These are phyloP conservation scores for Dipteronia sinensis DNA, from an alignment of 345 rosid genomes.

Conservation along the genomic window DNA sequence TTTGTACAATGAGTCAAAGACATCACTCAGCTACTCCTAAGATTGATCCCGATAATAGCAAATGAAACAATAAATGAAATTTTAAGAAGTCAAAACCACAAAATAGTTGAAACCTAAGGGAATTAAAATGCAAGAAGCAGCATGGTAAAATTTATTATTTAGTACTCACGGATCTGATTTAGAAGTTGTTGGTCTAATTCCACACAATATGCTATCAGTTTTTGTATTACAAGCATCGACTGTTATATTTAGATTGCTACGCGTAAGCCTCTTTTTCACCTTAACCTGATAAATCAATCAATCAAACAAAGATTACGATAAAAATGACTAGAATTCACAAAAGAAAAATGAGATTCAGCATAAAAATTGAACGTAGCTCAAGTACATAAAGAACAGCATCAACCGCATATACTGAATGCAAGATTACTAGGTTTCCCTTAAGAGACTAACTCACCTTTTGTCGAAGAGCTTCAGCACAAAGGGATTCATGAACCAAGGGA, in stretches of 20 bases:
- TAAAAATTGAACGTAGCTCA: background rate
- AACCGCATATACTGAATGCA: background rate
- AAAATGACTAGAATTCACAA: background rate
- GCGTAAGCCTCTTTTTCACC: conserved; percentile 52
- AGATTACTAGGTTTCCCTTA: background rate
- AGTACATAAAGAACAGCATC: background rate
- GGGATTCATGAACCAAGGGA: conserved; percentile 70
- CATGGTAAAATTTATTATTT: background rate
- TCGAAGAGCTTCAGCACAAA: conserved; percentile 49
- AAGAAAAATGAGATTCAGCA: background rate
- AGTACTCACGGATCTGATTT: conserved; percentile 51
- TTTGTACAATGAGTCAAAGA: background rate
- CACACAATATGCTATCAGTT: conserved; percentile 47
- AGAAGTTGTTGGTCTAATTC: conserved; percentile 56
- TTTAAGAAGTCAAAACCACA: background rate
- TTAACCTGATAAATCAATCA: conserved; percentile 30
- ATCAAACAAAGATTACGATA: background rate
- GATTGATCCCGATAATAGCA: background rate
- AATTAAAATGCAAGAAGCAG: background rate
- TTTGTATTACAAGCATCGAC: conserved; percentile 43
- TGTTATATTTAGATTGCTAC: conserved; percentile 44
- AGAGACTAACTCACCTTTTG: conserved; percentile 55
- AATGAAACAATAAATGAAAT: background rate
- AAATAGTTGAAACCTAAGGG: background rate
- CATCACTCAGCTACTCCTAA: background rate